Percentiles rank a stretch among this genome's conserved stretches.
phyloP scores from a whole-genome alignment of 371 early-diverging fungal genomes.

The Caulochytrium protostelioides region DNA sequence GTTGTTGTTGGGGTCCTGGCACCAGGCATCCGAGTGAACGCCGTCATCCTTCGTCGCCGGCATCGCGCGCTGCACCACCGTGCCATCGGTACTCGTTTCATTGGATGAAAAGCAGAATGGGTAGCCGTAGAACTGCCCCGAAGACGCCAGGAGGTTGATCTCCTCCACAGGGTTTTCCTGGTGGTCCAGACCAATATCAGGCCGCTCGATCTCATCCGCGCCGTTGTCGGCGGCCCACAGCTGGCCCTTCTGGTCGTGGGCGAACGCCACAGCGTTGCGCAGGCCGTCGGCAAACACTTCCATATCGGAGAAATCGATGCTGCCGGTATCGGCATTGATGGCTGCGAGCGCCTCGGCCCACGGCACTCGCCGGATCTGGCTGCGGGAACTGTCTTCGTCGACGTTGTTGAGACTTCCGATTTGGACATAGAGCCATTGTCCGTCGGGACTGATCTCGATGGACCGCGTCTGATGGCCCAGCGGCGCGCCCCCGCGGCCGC shows the following conservation, averaged over 20 bases:
- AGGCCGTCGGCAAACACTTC: slow-evolving; percentile 14
- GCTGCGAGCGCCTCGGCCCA: not conserved
- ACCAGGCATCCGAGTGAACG: slow-evolving; percentile 11
- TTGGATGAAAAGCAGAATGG: slow-evolving; percentile 12
- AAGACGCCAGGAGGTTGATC: slow-evolving; percentile 8
- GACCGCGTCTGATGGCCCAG: slow-evolving; percentile 9
- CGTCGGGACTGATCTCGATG: slow-evolving; percentile 2
- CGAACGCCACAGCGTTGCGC: slow-evolving; percentile 11
- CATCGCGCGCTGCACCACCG: slow-evolving; percentile 11
- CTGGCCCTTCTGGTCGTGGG: slow-evolving; percentile 5
- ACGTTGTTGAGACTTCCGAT: slow-evolving; percentile 10
- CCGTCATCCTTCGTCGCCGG: slow-evolving; percentile 7
- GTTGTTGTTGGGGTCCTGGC: slow-evolving; percentile 8
- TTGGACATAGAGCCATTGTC: slow-evolving; percentile 8
- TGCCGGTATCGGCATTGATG: not conserved
- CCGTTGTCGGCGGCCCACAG: slow-evolving; percentile 17
- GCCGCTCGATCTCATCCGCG: slow-evolving; percentile 4
- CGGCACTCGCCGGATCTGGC: slow-evolving; percentile 6
- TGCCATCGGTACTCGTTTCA: slow-evolving; percentile 5
- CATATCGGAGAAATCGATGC: slow-evolving; percentile 5
- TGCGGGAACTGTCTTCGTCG: slow-evolving; percentile 5
- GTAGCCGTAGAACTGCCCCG: slow-evolving; percentile 12
- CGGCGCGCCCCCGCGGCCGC: not conserved
- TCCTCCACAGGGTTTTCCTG: slow-evolving; percentile 13
- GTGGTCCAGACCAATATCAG: slow-evolving; percentile 1